Evolutionary conservation across 345 rosid genomes (phyloP).

Genomic region (Moringa oleifera): DNA sequence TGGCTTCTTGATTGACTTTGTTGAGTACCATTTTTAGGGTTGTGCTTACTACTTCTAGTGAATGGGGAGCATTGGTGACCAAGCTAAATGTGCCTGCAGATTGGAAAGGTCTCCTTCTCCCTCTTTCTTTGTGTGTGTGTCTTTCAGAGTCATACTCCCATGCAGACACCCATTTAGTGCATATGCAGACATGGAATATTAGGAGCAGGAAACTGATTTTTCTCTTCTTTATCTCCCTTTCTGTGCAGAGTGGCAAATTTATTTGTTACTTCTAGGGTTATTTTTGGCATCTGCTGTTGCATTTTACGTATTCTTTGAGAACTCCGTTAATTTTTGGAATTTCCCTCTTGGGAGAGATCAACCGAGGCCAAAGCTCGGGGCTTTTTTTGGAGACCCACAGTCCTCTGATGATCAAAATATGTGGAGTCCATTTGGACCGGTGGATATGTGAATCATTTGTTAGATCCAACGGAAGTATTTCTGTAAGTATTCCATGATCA

Average conservation of each 20-base stretch:
- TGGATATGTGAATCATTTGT: slow-evolving; percentile 43
- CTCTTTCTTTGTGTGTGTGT: too few species aligned
- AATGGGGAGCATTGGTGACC: slow-evolving; percentile 86
- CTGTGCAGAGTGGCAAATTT: slow-evolving; percentile 92
- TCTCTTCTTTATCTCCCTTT: neutral
- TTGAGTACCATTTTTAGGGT: slow-evolving; percentile 40
- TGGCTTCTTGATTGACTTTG: slow-evolving; percentile 5
- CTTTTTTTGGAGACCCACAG: slow-evolving; percentile 48
- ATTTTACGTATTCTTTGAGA: slow-evolving; percentile 77
- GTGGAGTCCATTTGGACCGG: slow-evolving; percentile 47
- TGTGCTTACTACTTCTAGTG: slow-evolving; percentile 63
- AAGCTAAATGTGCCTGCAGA: slow-evolving; percentile 85
- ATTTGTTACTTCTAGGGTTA: slow-evolving; percentile 61
- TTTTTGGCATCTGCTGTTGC: slow-evolving; percentile 75
- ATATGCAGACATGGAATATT: neutral
- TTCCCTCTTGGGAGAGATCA: slow-evolving; percentile 56
- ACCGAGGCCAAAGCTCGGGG: slow-evolving; percentile 46
- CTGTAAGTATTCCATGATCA: too few species aligned
- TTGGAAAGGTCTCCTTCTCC: slow-evolving; percentile 68
- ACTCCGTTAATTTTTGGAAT: slow-evolving; percentile 82
- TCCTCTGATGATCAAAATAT: slow-evolving; percentile 60
- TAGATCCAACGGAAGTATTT: too few species aligned
- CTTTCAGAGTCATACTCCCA: too few species aligned
- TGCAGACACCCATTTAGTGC: too few species aligned
- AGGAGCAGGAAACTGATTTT: neutral